Conservation (phyloP, 1,139 yeast species). For the Sugiyamaella castrensis region DNA sequence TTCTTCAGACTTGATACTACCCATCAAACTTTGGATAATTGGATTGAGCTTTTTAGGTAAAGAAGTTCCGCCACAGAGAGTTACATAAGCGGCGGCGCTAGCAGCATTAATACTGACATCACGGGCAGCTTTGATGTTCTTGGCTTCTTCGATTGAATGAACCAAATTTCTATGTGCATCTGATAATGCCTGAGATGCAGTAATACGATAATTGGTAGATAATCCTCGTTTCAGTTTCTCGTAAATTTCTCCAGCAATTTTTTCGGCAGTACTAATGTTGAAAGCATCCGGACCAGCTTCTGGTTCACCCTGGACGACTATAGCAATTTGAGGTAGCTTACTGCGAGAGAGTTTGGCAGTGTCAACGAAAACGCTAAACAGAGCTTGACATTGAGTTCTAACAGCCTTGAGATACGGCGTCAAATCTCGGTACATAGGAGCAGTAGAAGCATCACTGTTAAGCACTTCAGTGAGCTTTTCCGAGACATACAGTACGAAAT, state of each 20-base stretch:
- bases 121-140: conserved; percentile 52
- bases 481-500: conserved; percentile 27
- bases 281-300: conserved; percentile 97
- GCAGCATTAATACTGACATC: conserved; percentile 65
- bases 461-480: conserved; percentile 44
- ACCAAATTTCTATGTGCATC: conserved; percentile 71
- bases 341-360: conserved; percentile 71
- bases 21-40: conserved; percentile 87
- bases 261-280: conserved; percentile 72
- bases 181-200: conserved; percentile 70
- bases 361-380: conserved; percentile 73
- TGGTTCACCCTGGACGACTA: conserved; percentile 88
- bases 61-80: conserved; percentile 43
- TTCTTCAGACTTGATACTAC: conserved; percentile 78
- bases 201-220: conserved; percentile 68
- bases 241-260: conserved; percentile 62
- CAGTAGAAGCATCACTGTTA: conserved; percentile 39
- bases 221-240: conserved; percentile 61
- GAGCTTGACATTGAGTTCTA: conserved; percentile 81
- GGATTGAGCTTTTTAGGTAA: conserved; percentile 88
- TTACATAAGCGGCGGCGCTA: conserved; percentile 60
- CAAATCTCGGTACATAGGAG: conserved; percentile 71
- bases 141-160: conserved; percentile 69
- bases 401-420: conserved; percentile 84
- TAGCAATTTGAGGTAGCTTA: conserved; percentile 79